Base-by-base conservation (phyloP, 768 basidiomycete species). In the Cantharellus anzutake region DNA sequence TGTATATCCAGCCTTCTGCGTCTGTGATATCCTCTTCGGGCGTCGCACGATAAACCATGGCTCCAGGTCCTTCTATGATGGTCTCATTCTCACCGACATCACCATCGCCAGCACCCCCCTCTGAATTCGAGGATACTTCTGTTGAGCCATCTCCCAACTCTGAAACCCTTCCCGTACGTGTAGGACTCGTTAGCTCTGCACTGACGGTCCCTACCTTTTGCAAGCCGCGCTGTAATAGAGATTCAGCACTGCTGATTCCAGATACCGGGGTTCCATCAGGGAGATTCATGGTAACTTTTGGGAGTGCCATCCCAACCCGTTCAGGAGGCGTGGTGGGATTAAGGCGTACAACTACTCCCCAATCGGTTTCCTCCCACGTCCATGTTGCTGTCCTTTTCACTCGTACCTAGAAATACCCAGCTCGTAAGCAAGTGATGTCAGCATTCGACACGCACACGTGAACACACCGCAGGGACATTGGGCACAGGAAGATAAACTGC, bases 351-450 rank as follows among this genome's bases (percentile, higher is more conserved):
- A 88, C 70, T 50, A 94, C 84, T 3, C 78, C 75, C 92, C 92
- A 97, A 67, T 96, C 92, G 16, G 80, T 76, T 67, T 97, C 92
- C 59, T 89, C 81, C 92, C 92, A 97, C 35, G 73, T 71, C 92
- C 92, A 97, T 20, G 70, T 78, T 37, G 89, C 89, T 7, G 80
- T 83, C 38, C 87, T 79, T 68, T 82, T 84, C 57, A 85, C 72
- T 48, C 75, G 72, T 37, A 38, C 16, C 14, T 57, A 37, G 39
- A 41, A 40, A 39, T 14, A 11, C 5, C 56, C 20, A 1, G 20
- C 20, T 29, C 20, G 39, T 3, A 61, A 29, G 14, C 44, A 14
- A 50, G 7, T 58, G 35, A 16, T 60, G 29, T 4, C 29, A 20
- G 14, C 52, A 37, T 35, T 20, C 20, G n/a, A 52, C 38, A 42